These are phyloP conservation scores for Pseudovirgaria hyperparasitica DNA, from an alignment of 2,329 filamentous ascomycete genomes.

Conservation along the genomic window DNA sequence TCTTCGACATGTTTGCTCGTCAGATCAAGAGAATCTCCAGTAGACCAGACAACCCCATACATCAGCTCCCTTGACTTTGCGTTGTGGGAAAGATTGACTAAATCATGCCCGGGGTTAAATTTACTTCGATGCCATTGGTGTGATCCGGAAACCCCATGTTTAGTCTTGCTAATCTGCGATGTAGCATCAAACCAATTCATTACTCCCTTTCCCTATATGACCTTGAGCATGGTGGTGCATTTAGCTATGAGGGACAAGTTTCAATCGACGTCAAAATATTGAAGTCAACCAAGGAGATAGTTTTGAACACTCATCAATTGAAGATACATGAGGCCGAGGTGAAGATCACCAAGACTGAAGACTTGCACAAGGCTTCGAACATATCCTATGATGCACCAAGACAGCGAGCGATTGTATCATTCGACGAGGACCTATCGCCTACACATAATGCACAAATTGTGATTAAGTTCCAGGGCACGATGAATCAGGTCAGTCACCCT, in stretches of 20 bases:
- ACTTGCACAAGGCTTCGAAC: constrained; percentile 46
- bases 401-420: constrained; percentile 70
- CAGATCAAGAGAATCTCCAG: too few relatives aligned
- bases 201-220: constrained; percentile 75
- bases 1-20: too few relatives aligned
- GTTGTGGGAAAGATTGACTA: background rate
- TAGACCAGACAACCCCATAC: too few relatives aligned
- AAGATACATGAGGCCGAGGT: constrained; percentile 59
- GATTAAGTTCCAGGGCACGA: constrained; percentile 65
- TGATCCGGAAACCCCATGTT: background rate
- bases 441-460: constrained; percentile 53
- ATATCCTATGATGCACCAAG: constrained; percentile 73
- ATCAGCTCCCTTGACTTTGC: constrained; percentile 1
- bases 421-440: constrained; percentile 57
- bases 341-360: constrained; percentile 41
- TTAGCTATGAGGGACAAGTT: constrained; percentile 77
- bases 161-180: constrained; percentile 9
- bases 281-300: constrained; percentile 44
- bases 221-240: constrained; percentile 56
- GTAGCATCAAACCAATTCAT: constrained; percentile 66
- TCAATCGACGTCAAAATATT: constrained; percentile 65
- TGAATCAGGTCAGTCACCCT: constrained; percentile 54
- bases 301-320: constrained; percentile 76
- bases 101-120: too few relatives aligned
- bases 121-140: too few relatives aligned